Conservation (phyloP, 768 basidiomycete species). For the Hydnomerulius pinastri region DNA sequence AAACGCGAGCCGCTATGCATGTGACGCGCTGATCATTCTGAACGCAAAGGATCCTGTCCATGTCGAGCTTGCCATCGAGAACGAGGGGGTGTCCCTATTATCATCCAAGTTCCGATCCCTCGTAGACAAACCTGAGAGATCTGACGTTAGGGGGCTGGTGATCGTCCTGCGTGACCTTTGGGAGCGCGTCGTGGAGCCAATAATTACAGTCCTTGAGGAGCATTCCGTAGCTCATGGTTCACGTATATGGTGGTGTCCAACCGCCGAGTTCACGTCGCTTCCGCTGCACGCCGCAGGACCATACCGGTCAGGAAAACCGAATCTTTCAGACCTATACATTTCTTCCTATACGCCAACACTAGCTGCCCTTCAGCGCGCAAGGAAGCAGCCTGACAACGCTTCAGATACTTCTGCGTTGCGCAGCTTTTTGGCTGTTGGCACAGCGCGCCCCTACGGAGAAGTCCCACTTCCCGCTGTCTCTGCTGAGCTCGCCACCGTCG, state of each 20-base stretch:
- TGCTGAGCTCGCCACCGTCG: constrained; percentile 10
- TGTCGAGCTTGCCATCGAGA: neutral
- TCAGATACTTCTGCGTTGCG: neutral
- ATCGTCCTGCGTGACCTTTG: too few species aligned
- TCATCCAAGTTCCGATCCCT: too few species aligned
- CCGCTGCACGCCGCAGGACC: constrained; percentile 19
- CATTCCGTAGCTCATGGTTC: too few species aligned
- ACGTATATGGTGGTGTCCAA: constrained; percentile 25
- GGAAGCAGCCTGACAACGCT: neutral
- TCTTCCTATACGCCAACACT: constrained; percentile 30
- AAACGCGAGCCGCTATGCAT: constrained; percentile 28
- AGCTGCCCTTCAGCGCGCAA: constrained; percentile 12
- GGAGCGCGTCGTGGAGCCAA: too few species aligned
- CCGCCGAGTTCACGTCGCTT: constrained; percentile 3
- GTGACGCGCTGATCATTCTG: constrained; percentile 33
- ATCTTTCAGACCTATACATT: constrained; percentile 11
- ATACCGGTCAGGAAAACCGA: neutral
- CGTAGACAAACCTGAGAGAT: too few species aligned
- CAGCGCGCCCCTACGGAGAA: constrained; percentile 3
- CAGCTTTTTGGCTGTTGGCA: constrained; percentile 2
- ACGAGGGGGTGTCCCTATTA: constrained; percentile 1
- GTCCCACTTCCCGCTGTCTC: neutral
- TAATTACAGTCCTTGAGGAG: too few species aligned
- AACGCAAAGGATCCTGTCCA: neutral
- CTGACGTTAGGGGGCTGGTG: too few species aligned